phyloP scores from a whole-genome alignment of 495 filamentous ascomycete species.

The Corynascus novoguineensis region DNA sequence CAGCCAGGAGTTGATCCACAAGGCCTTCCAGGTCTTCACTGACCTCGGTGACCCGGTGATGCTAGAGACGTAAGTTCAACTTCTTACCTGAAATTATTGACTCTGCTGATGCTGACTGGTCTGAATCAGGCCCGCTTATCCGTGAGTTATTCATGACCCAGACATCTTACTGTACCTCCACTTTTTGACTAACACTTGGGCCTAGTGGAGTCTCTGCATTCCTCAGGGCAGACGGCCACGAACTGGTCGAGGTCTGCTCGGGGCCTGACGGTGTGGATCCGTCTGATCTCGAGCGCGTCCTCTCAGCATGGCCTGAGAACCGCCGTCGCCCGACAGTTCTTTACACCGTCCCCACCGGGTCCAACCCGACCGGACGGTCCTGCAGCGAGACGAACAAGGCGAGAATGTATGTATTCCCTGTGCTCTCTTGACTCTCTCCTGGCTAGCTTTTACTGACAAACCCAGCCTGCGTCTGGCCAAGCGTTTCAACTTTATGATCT shows the following conservation, averaged over 20 bases:
- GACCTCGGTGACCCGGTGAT: conserved; percentile 13
- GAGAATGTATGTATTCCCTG: neutral
- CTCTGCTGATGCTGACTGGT: neutral
- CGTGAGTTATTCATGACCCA: no score
- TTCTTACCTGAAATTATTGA: neutral
- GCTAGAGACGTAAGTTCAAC: conserved; percentile 8
- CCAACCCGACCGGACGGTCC: conserved; percentile 10
- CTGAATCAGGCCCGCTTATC: conserved; percentile 1
- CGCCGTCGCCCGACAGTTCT: conserved; percentile 3
- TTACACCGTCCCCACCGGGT: conserved; percentile 13
- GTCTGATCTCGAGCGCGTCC: neutral
- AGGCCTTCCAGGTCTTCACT: conserved; percentile 15
- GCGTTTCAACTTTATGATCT: conserved; percentile 5
- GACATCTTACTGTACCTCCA: neutral
- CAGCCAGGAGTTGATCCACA: conserved; percentile 17
- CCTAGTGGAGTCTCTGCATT: conserved; percentile 2
- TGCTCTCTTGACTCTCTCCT: neutral
- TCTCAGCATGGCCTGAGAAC: neutral
- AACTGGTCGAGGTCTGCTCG: neutral
- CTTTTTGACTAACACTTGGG: neutral
- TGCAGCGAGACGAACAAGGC: conserved; percentile 9
- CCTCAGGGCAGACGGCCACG: conserved; percentile 3
- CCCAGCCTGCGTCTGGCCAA: conserved; percentile 12
- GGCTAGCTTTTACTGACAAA: neutral
- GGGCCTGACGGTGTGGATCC: neutral